phyloP scores from a whole-genome alignment of 495 filamentous ascomycete genomes.

The Penicillium chermesinum region DNA sequence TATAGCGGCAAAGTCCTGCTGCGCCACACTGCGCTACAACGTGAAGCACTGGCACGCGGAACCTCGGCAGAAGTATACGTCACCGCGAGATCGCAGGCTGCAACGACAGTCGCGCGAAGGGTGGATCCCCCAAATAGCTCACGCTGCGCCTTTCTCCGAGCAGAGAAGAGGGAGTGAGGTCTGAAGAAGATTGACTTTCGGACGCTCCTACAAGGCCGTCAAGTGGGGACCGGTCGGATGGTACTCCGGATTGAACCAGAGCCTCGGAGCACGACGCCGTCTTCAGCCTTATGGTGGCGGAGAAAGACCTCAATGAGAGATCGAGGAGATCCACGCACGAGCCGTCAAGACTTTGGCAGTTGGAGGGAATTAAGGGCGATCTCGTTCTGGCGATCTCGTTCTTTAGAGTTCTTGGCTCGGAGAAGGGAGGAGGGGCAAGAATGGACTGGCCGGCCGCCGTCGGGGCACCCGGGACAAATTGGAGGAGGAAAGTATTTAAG shows the following conservation, averaged over 20 bases:
- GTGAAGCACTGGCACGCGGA: too few species aligned
- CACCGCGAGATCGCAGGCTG: neutral
- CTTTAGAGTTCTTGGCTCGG: too few species aligned
- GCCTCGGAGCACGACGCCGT: conserved; percentile 17
- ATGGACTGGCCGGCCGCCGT: neutral
- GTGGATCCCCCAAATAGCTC: neutral
- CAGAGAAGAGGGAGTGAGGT: neutral
- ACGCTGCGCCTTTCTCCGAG: too few species aligned
- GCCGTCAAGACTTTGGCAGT: neutral
- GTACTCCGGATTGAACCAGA: conserved; percentile 20
- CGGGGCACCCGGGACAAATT: neutral
- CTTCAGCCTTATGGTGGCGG: conserved; percentile 16
- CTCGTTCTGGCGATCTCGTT: too few species aligned
- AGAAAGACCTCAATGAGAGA: neutral
- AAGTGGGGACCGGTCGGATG: conserved; percentile 14
- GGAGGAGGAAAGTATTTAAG: neutral
- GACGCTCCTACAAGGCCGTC: conserved; percentile 13
- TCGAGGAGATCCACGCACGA: neutral
- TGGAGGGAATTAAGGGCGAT: neutral
- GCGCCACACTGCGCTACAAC: neutral
- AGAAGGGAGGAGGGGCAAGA: too few species aligned
- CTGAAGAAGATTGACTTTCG: conserved; percentile 2
- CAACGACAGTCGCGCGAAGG: neutral
- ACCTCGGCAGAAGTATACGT: neutral
- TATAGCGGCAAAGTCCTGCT: neutral